These are phyloP conservation scores for Scheffersomyces lignosus DNA, from an alignment of 805 yeast genomes.

Conservation along the genomic window DNA sequence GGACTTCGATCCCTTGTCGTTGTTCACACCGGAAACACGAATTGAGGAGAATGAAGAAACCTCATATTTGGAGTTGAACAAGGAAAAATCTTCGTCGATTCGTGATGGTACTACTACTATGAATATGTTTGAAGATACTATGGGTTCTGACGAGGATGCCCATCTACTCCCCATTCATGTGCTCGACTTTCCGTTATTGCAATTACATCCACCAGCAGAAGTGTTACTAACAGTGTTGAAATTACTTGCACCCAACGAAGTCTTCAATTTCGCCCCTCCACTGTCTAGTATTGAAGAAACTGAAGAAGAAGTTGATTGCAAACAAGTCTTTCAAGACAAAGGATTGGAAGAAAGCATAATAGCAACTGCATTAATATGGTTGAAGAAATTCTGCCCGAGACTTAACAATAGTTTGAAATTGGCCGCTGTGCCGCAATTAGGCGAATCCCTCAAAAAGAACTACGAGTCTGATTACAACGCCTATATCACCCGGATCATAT, in stretches of 20 bases:
- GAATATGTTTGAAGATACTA: conserved; percentile 5
- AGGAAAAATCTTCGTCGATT: neutral
- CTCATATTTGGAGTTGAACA: no score
- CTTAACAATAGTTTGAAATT: conserved; percentile 21
- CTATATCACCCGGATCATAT: conserved; percentile 49
- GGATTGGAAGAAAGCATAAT: conserved; percentile 25
- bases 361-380: conserved; percentile 44
- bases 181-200: conserved; percentile 60
- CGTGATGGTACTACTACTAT: no score
- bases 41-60: neutral
- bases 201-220: conserved; percentile 44
- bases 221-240: conserved; percentile 47
- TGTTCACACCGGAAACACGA: conserved; percentile 29
- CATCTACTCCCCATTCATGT: conserved; percentile 44
- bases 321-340: conserved; percentile 32
- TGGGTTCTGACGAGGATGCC: no score
- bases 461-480: conserved; percentile 40
- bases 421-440: conserved; percentile 25
- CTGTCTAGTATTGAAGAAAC: conserved; percentile 5
- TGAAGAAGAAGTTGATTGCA: conserved; percentile 9
- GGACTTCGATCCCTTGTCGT: conserved; percentile 44
- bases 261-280: conserved; percentile 48
- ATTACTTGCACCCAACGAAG: conserved; percentile 49
- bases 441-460: conserved; percentile 24
- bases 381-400: conserved; percentile 33